Percentiles rank a stretch among this genome's conserved stretches.
phyloP scores from a whole-genome alignment of 179 eudicot species.

The Actinidia arguta region DNA sequence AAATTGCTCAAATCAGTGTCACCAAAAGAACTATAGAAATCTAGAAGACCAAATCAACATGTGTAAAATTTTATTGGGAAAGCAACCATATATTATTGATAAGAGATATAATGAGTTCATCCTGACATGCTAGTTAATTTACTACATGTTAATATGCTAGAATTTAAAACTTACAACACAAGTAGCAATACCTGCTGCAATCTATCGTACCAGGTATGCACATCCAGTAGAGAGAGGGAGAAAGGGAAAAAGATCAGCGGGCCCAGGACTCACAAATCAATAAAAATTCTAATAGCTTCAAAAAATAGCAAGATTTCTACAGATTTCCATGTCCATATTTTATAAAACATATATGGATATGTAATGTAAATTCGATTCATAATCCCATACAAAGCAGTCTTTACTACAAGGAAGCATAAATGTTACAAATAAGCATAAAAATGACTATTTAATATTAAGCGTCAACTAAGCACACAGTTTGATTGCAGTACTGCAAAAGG shows the following conservation, averaged over 20 bases:
- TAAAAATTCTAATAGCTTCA: neutral
- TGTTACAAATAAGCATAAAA: constrained; percentile 10
- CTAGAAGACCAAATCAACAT: neutral
- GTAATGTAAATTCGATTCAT: neutral
- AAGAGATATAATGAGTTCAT: neutral
- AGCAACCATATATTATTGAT: neutral
- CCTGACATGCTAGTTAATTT: neutral
- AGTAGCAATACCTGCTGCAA: neutral
- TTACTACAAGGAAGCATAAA: neutral
- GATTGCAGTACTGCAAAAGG: neutral
- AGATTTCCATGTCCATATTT: neutral
- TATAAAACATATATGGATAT: neutral
- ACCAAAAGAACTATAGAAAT: neutral
- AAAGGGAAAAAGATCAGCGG: neutral
- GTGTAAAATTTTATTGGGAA: neutral
- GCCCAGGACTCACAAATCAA: neutral
- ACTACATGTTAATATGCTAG: neutral
- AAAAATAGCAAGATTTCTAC: neutral
- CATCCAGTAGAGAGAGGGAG: neutral
- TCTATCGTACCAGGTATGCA: neutral
- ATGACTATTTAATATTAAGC: too few relatives aligned
- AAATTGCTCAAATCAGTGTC: neutral
- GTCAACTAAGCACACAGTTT: neutral
- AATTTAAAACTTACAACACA: neutral
- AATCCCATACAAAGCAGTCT: neutral